These are phyloP conservation scores for Penicillium tannophilum DNA, from an alignment of 495 filamentous ascomycete genomes.

Conservation along the genomic window DNA sequence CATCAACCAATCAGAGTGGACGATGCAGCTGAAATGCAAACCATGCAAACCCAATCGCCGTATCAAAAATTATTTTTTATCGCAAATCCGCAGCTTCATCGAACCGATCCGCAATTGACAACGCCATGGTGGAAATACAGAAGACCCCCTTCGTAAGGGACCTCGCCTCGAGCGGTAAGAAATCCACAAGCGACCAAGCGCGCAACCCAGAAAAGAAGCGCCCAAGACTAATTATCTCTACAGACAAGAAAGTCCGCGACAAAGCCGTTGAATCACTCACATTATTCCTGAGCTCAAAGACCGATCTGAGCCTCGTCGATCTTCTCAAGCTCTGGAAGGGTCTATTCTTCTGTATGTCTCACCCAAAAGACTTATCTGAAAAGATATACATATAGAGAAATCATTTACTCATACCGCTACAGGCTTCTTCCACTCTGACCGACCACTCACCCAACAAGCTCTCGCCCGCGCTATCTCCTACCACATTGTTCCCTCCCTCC, in stretches of 20 bases:
- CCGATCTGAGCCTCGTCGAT: constrained; percentile 70
- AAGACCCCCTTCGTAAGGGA: constrained; percentile 74
- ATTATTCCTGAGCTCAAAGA: constrained; percentile 70
- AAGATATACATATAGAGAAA: too few relatives aligned
- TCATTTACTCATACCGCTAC: constrained; percentile 2
- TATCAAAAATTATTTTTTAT: constrained; percentile 40
- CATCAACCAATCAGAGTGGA: not conserved
- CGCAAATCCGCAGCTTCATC: constrained; percentile 15
- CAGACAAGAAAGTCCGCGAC: constrained; percentile 81
- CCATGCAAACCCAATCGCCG: constrained; percentile 9
- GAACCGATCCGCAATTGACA: constrained; percentile 11
- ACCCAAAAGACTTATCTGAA: too few relatives aligned
- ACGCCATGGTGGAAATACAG: constrained; percentile 52
- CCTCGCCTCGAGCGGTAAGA: constrained; percentile 73
- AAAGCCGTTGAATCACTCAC: constrained; percentile 77
- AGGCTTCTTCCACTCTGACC: constrained; percentile 93
- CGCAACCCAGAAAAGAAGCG: not conserved
- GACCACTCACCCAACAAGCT: constrained; percentile 80
- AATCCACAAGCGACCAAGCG: not conserved
- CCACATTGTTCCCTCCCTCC: constrained; percentile 66
- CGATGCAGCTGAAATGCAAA: not conserved
- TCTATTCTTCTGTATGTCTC: constrained; percentile 78
- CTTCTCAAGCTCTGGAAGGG: constrained; percentile 95
- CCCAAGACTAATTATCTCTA: not conserved
- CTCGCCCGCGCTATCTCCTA: constrained; percentile 81